Percentiles rank a stretch among this genome's conserved stretches.
These are phyloP conservation scores for Coniochaeta hoffmannii DNA, from an alignment of 2,329 filamentous ascomycete genomes.

Conservation along the genomic window DNA sequence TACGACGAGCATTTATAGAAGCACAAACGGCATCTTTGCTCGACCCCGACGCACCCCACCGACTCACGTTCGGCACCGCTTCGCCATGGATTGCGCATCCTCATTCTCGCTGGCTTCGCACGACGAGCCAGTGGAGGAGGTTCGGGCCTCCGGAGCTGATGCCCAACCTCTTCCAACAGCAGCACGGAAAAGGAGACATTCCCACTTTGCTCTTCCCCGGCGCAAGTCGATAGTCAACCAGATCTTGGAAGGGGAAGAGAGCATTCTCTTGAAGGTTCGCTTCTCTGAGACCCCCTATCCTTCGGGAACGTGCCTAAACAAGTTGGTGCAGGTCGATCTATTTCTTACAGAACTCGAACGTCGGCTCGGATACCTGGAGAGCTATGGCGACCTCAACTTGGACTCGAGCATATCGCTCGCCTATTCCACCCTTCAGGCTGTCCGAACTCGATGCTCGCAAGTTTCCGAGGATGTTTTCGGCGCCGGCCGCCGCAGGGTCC, in stretches of 20 bases:
- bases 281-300: background rate
- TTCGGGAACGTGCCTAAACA: background rate
- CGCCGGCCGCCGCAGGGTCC: conserved; percentile 73
- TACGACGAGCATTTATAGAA: too few species aligned
- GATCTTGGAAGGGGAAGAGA: conserved; percentile 56
- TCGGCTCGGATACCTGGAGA: conserved; percentile 80
- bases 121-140: conserved; percentile 25
- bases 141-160: conserved; percentile 33
- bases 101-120: conserved; percentile 11
- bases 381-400: conserved; percentile 74
- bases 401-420: conserved; percentile 80
- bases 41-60: too few species aligned
- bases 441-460: conserved; percentile 80
- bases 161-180: conserved; percentile 7
- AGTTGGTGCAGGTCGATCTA: conserved; percentile 53
- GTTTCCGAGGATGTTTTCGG: conserved; percentile 88
- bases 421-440: conserved; percentile 77
- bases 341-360: conserved; percentile 82
- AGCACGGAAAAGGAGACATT: conserved; percentile 41
- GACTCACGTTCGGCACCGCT: too few species aligned
- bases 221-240: conserved; percentile 52
- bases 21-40: too few species aligned
- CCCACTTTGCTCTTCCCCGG: conserved; percentile 44
- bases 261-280: conserved; percentile 48
- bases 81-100: conserved; percentile 11